Evolutionary conservation across 2,329 filamentous ascomycete genomes (phyloP), one percentile per base, ranked within the genome.

Genomic region (Scolecobasidium constrictum): DNA sequence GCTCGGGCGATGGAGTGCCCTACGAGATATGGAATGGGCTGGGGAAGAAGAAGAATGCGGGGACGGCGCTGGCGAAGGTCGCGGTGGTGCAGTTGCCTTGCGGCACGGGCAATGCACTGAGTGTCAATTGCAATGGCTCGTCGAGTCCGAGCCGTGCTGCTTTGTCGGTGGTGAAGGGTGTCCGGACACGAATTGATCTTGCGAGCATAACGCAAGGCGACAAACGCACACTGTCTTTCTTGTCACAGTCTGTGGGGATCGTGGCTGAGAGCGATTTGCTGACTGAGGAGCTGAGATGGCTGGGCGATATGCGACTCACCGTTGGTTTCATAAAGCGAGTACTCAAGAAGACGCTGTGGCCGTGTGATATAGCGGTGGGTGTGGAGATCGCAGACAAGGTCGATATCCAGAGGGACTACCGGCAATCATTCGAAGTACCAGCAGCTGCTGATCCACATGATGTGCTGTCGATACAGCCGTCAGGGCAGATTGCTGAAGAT

Each of bases 11-110:
- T 53, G 92, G 92, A 7, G 71, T 94, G 31, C 82, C 86, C 0
- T 83, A 94, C 58, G 92, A 98, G 62, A 83, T 94, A 6, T 94
- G 95, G 68, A 96, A 98, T 57, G 92, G 92, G 0, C 66, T 98
- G 22, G 87, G 77, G 12, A 81, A 78, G 61, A 79, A 86, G 31
- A 57, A 72, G 4, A 84, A 95, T 61, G 87, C 87, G 16, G 68
- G 71, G 22, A 73, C 73, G 43, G 92, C 90, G 0, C 65, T 98
- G 47, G 66, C 71, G 17, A 83, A 81, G 53, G 65, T 96, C 12
- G 85, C 92, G 1, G 78, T 98, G 2, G 81, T 80, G 17, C 86
- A 94, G 56, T 72, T 98, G 26, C 92, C 92, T 1, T 94, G 88
- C 56, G 92, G 92, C 12, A 92, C 85, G 39, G 92, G 92, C 4